Evolutionary conservation across 345 rosid species (phyloP), one percentile per base, ranked within the genome.

Genomic region (Eucalyptus sp.): DNA sequence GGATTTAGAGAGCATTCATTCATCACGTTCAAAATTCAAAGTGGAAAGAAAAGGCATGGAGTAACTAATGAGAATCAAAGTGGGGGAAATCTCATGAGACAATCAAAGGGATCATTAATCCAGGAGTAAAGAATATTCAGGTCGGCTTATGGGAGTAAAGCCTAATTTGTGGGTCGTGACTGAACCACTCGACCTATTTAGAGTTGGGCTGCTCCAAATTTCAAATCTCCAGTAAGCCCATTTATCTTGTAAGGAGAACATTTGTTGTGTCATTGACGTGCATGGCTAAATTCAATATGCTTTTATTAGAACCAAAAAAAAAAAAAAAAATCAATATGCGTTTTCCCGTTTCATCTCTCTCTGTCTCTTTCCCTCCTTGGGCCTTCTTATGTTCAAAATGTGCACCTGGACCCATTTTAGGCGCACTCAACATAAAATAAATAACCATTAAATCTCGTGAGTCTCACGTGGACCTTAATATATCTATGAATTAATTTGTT

Each of bases 391-490:
- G 20, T n/a, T n/a, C 37, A 64, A 64, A 64, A n/a, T 64, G 76
- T 62, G 17, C 71, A 62, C 71, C 7, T 62, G 10, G 9, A 64
- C 41, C 17, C 10, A n/a, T n/a, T n/a, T 64, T 3, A n/a, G 17
- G 20, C 14, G 20, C 6, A 2, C 10, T 64, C 20, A n/a, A 15
- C 5, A 7, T 64, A n/a, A n/a, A 64, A 6, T 16, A 64, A n/a
- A 5, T 14, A n/a, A n/a, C 2, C 0, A 2, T 31, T n/a, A 5
- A 4, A 64, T 64, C 2, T n/a, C 4, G 37, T n/a, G 20, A n/a
- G 5, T 15, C 9, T 64, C 18, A n/a, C 10, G 5, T n/a, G 37
- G 10, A 8, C 5, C 20, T n/a, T n/a, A 64, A 64, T n/a, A 13
- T 7, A n/a, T 4, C 4, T 14, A 64, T n/a, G 41, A 14, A 33